These are phyloP conservation scores for Trametes polyzona DNA, from an alignment of 1,284 basidiomycete genomes.

Conservation along the genomic window DNA sequence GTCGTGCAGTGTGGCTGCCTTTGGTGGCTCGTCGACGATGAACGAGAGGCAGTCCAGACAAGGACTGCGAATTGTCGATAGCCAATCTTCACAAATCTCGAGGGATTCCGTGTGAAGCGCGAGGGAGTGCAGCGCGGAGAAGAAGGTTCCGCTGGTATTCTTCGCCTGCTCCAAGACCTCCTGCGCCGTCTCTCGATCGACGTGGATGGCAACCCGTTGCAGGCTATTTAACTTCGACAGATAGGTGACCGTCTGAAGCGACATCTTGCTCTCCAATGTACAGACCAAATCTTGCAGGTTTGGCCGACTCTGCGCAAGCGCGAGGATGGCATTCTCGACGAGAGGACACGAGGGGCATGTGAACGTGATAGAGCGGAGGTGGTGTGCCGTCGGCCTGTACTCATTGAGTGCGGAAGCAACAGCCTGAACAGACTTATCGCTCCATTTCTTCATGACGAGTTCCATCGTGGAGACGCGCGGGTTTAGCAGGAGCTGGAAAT, in stretches of 20 bases:
- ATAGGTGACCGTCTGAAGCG: conserved; percentile 5
- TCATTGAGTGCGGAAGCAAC: conserved; percentile 10
- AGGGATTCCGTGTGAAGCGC: conserved; percentile 10
- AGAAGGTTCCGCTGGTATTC: conserved; percentile 6
- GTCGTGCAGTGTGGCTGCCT: conserved; percentile 5
- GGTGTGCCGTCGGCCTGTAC: conserved; percentile 3
- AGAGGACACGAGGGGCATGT: neutral
- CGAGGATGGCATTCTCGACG: conserved; percentile 12
- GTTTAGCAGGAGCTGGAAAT: conserved; percentile 16
- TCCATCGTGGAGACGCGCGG: conserved; percentile 15
- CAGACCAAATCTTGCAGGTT: conserved; percentile 10
- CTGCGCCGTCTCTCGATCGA: conserved; percentile 1
- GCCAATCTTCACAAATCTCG: conserved; percentile 5
- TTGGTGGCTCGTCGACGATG: conserved; percentile 6
- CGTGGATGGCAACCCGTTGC: conserved; percentile 9
- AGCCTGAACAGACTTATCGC: neutral
- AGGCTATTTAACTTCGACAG: conserved; percentile 9
- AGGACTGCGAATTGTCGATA: conserved; percentile 12
- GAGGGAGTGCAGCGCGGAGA: conserved; percentile 11
- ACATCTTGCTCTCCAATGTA: conserved; percentile 9
- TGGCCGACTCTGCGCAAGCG: conserved; percentile 5
- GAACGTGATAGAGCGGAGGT: conserved; percentile 15
- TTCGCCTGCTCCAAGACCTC: neutral
- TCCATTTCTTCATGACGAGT: neutral
- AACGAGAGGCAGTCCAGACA: conserved; percentile 7